Base-by-base conservation (phyloP, 2,329 filamentous ascomycete genomes). In the Diaporthe capsici region DNA sequence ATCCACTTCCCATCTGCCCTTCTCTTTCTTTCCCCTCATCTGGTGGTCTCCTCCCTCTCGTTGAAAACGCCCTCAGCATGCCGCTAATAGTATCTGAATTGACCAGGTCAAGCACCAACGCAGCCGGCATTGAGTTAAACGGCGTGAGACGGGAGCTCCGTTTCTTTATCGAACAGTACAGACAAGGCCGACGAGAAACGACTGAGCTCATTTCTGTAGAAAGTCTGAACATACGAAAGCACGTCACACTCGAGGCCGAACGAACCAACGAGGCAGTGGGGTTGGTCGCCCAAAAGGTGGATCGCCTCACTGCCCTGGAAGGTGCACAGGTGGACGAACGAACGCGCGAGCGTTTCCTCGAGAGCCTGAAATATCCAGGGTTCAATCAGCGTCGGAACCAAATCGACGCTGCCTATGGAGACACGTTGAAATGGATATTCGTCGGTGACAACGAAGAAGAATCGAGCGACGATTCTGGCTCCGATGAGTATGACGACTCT, bases 121-220 rank as follows among this genome's bases (percentile, higher is more conserved):
- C 53, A 57, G 37, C 68, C 7, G 13, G 9, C 4, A 17, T 71
- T 2, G 51, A 71, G 1, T 12, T 58, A 15, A 8, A 0, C 15
- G 68, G 51, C 15, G 34, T 31, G 20, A 71, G 68, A 13, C 34
- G 37, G n/a, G 53, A 71, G 28, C 20, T 71, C 13, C 49, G 68
- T 12, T 57, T 44, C 31, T 71, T 71, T 37, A 71, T 71, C 68
- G 22, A 44, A 17, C 68, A 58, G 28, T 71, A 71, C 37, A 31
- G 37, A 58, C 4, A 39, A 42, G 68, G 68, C 31, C 34, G n/a
- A 9, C 49, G 51, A 58, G 51, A 58, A 42, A 71, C 68, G 7
- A 44, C 68, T 0, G 68, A 37, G 3, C 51, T 71, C 0, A 39
- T 71, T 3, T 47, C 51, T 34, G 10, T 6, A 0, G 49, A 71